phyloP scores from a whole-genome alignment of 768 basidiomycete species.

The Leccinum uliginosum region DNA sequence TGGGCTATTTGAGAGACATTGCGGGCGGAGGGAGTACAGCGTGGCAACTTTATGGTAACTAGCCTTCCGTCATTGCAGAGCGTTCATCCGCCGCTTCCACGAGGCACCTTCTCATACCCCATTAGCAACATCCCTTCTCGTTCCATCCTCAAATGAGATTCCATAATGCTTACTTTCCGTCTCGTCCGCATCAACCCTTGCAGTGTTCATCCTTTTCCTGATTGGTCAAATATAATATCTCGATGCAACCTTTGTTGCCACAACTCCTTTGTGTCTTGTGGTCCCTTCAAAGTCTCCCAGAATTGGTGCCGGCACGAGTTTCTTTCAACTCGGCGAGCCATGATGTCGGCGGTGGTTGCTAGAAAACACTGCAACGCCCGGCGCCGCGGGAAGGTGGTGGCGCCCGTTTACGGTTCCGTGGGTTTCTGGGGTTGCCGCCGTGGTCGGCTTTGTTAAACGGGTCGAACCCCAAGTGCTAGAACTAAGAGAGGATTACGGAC shows the following conservation, averaged over 20 bases:
- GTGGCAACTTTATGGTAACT: slow-evolving; percentile 15
- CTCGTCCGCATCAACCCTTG: slow-evolving; percentile 7
- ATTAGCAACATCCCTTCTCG: slow-evolving; percentile 13
- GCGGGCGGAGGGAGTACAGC: not conserved
- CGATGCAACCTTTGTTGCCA: not conserved
- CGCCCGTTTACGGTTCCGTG: not conserved
- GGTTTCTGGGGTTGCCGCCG: not conserved
- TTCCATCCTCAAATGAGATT: slow-evolving; percentile 13
- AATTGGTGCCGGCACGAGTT: not conserved
- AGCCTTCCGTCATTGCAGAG: slow-evolving; percentile 22
- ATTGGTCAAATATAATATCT: not conserved
- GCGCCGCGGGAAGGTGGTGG: not conserved
- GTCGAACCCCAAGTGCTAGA: not conserved
- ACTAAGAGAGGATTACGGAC: not conserved
- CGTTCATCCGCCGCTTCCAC: slow-evolving; percentile 21
- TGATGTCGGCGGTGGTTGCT: not conserved
- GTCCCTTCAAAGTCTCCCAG: not conserved
- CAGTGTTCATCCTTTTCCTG: not conserved
- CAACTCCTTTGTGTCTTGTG: not conserved
- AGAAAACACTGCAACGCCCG: not conserved
- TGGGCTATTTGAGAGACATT: slow-evolving; percentile 16
- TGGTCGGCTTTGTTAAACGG: not conserved
- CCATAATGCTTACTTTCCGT: slow-evolving; percentile 14
- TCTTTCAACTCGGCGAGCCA: not conserved
- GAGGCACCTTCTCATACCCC: slow-evolving; percentile 12